Conservation (phyloP, 208 protist genomes). For the Herpetomonas muscarum region DNA sequence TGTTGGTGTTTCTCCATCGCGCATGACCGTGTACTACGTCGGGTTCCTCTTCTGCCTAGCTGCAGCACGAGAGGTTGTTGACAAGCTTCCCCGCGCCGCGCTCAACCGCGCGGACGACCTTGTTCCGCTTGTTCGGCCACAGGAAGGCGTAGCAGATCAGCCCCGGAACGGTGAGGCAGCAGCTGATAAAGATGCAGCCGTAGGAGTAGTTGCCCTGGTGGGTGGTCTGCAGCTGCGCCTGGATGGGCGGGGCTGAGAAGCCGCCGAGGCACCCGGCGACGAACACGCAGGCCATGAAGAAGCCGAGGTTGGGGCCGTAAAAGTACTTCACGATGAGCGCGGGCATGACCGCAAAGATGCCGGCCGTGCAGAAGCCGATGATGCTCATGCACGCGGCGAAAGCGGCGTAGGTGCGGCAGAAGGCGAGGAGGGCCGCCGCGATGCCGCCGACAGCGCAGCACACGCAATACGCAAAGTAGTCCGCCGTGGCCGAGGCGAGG, state of each 20-base stretch:
- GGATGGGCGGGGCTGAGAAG: conserved; percentile 69
- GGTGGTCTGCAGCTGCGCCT: conserved; percentile 52
- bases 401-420: conserved; percentile 65
- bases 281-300: conserved; percentile 74
- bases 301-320: conserved; percentile 75
- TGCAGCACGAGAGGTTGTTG: background rate
- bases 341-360: conserved; percentile 81
- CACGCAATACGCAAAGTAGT: conserved; percentile 55
- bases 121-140: conserved; percentile 53
- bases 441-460: conserved; percentile 50
- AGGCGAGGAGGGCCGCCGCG: conserved; percentile 31
- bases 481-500: conserved; percentile 43
- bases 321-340: conserved; percentile 60
- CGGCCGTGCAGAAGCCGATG: conserved; percentile 78
- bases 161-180: conserved; percentile 48
- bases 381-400: conserved; percentile 53
- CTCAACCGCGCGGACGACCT: conserved; percentile 15
- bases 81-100: background rate
- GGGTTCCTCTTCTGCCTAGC: background rate
- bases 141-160: conserved; percentile 59
- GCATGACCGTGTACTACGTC: too few species aligned
- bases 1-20: too few species aligned
- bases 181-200: conserved; percentile 75
- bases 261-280: conserved; percentile 67
- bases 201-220: conserved; percentile 75